phyloP scores from a whole-genome alignment of 192 early-diverging fungal species.

The Kickxella alabastrina region DNA sequence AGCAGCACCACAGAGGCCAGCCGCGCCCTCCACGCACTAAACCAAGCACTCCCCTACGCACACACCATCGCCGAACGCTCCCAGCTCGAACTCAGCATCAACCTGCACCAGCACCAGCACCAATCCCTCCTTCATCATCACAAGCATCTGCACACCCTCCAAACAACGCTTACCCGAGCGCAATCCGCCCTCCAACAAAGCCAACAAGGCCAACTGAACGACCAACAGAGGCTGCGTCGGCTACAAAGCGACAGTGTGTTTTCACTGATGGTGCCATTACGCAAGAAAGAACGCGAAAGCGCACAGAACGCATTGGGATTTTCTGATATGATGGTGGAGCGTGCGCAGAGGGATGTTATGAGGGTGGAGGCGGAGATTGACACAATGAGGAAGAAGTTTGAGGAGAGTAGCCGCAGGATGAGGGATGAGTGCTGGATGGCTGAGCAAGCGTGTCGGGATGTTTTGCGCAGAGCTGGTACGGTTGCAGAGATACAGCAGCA shows the following conservation, averaged over 20 bases:
- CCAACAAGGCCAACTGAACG: not conserved
- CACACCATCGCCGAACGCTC: not conserved
- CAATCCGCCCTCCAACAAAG: not conserved
- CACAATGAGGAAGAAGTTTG: not conserved
- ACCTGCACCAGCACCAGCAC: constrained; percentile 1
- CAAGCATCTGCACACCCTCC: not conserved
- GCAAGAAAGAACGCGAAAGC: not conserved
- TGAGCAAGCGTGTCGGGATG: not conserved
- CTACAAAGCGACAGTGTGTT: not conserved
- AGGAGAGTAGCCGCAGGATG: not conserved
- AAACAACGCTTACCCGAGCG: not conserved
- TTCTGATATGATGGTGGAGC: constrained; percentile 5
- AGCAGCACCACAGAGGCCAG: not conserved
- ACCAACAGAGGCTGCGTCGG: not conserved
- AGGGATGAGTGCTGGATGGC: not conserved
- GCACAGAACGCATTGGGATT: constrained; percentile 1
- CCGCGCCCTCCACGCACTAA: not conserved
- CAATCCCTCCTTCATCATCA: not conserved
- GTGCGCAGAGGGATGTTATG: not conserved
- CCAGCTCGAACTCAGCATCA: not conserved
- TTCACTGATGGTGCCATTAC: not conserved
- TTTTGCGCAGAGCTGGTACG: not conserved
- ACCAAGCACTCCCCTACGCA: not conserved
- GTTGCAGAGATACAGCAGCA: not conserved
- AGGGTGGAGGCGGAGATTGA: not conserved